phyloP scores from a whole-genome alignment of 225 moss, liverwort and hornwort species.

The Ulota crispa region DNA sequence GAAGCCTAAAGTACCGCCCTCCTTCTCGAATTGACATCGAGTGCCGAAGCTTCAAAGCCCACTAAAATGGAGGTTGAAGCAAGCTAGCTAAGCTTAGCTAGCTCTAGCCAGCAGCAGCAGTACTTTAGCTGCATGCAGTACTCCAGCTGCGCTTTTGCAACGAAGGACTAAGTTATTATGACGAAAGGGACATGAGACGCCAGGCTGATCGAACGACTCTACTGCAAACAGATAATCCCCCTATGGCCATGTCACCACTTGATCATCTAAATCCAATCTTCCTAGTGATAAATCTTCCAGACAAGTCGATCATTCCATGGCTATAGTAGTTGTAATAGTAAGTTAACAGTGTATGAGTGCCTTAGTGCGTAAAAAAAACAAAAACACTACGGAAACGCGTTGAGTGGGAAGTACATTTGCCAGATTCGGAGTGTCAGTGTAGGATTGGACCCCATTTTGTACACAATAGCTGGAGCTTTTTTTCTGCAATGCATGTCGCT shows the following conservation, averaged over 20 bases:
- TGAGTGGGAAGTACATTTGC: background rate
- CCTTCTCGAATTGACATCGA: background rate
- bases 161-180: background rate
- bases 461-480: background rate
- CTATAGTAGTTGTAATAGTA: background rate
- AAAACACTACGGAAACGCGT: background rate
- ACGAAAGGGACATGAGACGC: background rate
- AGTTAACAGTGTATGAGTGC: background rate
- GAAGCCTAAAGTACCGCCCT: background rate
- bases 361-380: background rate
- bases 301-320: background rate
- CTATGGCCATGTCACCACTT: background rate
- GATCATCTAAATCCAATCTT: background rate
- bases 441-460: slow-evolving; percentile 33
- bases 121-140: background rate
- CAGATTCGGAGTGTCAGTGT: slow-evolving; percentile 33
- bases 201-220: background rate
- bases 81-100: too few species aligned
- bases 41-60: background rate
- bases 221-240: background rate
- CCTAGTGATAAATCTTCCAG: too few species aligned
- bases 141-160: background rate
- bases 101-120: too few species aligned
- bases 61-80: background rate
- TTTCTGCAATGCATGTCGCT: background rate